Evolutionary conservation across 805 yeast genomes (phyloP).

Genomic region (Metschnikowia henanensis): DNA sequence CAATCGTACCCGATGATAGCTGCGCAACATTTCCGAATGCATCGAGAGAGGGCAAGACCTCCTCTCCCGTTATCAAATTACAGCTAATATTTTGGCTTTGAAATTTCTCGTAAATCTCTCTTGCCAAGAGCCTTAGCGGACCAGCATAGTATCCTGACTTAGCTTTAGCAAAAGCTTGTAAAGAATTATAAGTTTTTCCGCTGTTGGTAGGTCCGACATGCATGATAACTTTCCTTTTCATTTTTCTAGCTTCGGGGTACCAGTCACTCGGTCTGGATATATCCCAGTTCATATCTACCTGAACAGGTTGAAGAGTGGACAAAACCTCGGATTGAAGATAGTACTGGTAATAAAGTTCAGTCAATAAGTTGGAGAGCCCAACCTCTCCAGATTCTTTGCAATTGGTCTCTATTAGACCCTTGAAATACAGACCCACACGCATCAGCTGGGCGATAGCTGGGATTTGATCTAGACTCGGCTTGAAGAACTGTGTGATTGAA

Average conservation of each 20-base stretch:
- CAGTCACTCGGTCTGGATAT: conserved; percentile 47
- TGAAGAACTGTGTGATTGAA: conserved; percentile 7
- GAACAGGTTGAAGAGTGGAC: neutral
- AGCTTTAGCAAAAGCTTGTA: conserved; percentile 62
- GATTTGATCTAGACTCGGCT: conserved; percentile 10
- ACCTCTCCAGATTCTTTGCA: conserved; percentile 14
- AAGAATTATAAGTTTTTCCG: conserved; percentile 88
- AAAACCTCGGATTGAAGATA: conserved; percentile 7
- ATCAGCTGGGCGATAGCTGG: conserved; percentile 22
- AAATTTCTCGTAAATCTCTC: conserved; percentile 88
- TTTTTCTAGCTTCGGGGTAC: conserved; percentile 82
- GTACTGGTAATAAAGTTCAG: conserved; percentile 11
- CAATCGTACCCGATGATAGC: conserved; percentile 85
- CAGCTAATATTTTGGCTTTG: conserved; percentile 65
- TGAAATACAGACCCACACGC: conserved; percentile 20
- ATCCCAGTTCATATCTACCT: conserved; percentile 17
- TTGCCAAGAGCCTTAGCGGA: conserved; percentile 84
- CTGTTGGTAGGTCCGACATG: conserved; percentile 98
- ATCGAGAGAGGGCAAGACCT: conserved; percentile 71
- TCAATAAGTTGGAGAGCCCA: conserved; percentile 6
- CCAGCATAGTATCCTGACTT: conserved; percentile 91
- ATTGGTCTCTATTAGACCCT: no score
- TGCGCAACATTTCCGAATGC: conserved; percentile 70
- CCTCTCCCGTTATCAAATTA: conserved; percentile 95
- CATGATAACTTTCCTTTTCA: conserved; percentile 78